Evolutionary conservation across 176 grass and related monocot species (phyloP), one percentile per base, ranked within the genome.

Genomic region (Triticum timopheevii): DNA sequence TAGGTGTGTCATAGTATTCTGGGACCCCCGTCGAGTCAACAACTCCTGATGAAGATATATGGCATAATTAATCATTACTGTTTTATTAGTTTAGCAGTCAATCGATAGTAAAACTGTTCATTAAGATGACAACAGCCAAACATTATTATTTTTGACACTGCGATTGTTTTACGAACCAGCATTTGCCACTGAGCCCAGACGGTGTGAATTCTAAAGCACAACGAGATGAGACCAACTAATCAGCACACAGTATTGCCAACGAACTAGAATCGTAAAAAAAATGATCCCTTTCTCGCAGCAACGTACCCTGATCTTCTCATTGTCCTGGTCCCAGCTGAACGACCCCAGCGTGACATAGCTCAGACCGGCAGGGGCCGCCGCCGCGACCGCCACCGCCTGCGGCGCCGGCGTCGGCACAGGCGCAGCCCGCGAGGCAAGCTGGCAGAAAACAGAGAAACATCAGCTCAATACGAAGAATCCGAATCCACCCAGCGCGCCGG

Each of bases 241-340:
- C 7, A 66, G 36, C 50, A 78, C 13, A 20, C 20, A 85, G 65
- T 81, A 30, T 63, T 3, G 23, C 8, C 20, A 34, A 31, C 19
- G 2, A 52, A 67, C 8, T 69, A 52, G 13, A 24, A 27, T 7
- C 15, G 36, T 7, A 3, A 66, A 54, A 52, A 45, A 54, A 80
- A 70, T 24, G 69, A 3, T 13, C 20, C 45, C 49, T 76, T 66
- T 65, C 30, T 22, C 42, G 1, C 13, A 74, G 27, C 34, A 80
- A 65, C 76, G 20, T 88, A 94, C 96, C 84, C 73, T 98, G 65
- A 98, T 90, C 75, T 98, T 98, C 17, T 98, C 96, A 67, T 20
- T 77, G 64, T 98, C 96, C 84, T 96, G 93, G 69, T 96, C 96
- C 96, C 96, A 98, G 82, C 93, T 96, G 79, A 98, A 98, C 3